phyloP scores from a whole-genome alignment of 2,329 filamentous ascomycete genomes.

The Hawksworthiomyces lignivorus region DNA sequence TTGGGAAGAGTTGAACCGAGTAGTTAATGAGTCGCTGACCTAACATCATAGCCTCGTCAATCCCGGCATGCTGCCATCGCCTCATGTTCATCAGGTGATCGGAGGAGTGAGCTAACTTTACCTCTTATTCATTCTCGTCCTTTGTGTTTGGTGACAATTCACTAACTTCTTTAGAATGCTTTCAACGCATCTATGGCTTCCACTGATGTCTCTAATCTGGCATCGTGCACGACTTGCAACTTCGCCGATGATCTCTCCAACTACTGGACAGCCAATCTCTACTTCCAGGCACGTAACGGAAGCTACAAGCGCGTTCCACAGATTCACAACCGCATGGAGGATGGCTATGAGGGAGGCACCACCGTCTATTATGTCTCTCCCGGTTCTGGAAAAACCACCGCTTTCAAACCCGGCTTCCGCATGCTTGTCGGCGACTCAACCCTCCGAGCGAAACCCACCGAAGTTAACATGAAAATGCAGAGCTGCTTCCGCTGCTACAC shows the following conservation, averaged over 20 bases:
- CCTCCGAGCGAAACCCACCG: conserved; percentile 20
- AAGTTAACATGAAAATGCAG: conserved; percentile 23
- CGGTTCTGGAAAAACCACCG: conserved; percentile 25
- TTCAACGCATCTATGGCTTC: conserved; percentile 21
- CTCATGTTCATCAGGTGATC: conserved; percentile 9
- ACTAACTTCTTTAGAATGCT: conserved; percentile 14
- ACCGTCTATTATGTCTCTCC: conserved; percentile 32
- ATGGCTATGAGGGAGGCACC: conserved; percentile 26
- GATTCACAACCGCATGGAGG: conserved; percentile 27
- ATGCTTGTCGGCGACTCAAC: conserved; percentile 31
- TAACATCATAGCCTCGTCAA: conserved; percentile 6
- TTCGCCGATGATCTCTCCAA: conserved; percentile 31
- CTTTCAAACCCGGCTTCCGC: conserved; percentile 33
- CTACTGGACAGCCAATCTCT: conserved; percentile 31
- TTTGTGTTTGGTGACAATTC: too few species aligned
- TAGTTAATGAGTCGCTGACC: neutral
- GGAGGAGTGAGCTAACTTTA: conserved; percentile 5
- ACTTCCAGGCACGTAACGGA: conserved; percentile 28
- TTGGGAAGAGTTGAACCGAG: too few species aligned
- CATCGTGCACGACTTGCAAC: conserved; percentile 32
- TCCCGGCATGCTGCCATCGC: conserved; percentile 5
- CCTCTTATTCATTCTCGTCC: neutral
- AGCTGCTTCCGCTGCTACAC: conserved; percentile 33
- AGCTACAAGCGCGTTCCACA: conserved; percentile 25
- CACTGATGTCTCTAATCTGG: conserved; percentile 18